Percentiles rank a stretch among this genome's conserved stretches.
Conservation (phyloP, 2,329 filamentous ascomycete genomes). For the Penicillium sp. region DNA sequence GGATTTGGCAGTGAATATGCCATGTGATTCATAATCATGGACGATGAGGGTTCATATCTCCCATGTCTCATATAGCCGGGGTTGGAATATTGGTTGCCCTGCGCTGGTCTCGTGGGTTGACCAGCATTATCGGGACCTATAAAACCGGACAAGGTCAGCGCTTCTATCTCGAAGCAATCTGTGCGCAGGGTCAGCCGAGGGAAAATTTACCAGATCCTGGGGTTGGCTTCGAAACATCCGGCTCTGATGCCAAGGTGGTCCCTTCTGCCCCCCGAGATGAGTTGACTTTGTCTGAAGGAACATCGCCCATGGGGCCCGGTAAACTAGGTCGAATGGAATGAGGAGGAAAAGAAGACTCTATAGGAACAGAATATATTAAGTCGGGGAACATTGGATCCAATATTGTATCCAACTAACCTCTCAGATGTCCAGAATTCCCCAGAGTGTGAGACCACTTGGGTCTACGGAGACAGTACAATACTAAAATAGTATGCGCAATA, state of each 20-base stretch:
- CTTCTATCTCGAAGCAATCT: not conserved
- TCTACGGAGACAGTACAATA: not conserved
- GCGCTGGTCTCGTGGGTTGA: slow-evolving; percentile 17
- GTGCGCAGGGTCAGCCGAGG: not conserved
- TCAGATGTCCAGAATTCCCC: not conserved
- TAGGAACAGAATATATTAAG: not conserved
- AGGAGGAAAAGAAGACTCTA: not conserved
- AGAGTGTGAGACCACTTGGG: slow-evolving; percentile 3
- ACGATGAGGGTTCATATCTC: slow-evolving; percentile 23
- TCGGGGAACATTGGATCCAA: not conserved
- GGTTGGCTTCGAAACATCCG: slow-evolving; percentile 5
- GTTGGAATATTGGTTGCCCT: slow-evolving; percentile 20
- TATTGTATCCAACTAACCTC: slow-evolving; percentile 3
- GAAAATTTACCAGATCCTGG: slow-evolving; percentile 15
- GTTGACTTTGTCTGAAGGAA: slow-evolving; percentile 22
- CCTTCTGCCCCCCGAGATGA: slow-evolving; percentile 16
- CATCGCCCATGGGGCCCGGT: slow-evolving; percentile 31
- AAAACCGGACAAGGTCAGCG: not conserved
- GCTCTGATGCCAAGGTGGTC: slow-evolving; percentile 9
- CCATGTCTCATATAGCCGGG: slow-evolving; percentile 17
- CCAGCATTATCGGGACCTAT: slow-evolving; percentile 5
- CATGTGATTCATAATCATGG: slow-evolving; percentile 33
- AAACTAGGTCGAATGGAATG: not conserved
- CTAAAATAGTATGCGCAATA: not conserved
- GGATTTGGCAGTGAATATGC: slow-evolving; percentile 29